Percentiles rank a stretch among this genome's conserved stretches.
Conservation (phyloP, 805 yeast genomes). For the Schwanniomyces sp. region DNA sequence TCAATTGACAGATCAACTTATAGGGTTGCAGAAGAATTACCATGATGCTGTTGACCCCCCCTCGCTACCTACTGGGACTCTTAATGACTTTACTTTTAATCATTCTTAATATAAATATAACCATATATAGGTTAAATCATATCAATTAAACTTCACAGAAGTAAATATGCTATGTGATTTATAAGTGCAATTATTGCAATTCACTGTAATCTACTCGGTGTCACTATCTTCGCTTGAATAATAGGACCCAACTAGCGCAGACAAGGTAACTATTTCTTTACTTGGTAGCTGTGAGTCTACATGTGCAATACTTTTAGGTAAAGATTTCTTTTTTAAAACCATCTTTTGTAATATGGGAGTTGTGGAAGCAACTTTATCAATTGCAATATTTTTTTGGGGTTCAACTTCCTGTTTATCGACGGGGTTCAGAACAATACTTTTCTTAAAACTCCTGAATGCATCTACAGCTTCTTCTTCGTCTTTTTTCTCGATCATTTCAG, state of each 20-base stretch:
- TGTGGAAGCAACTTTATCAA: not conserved
- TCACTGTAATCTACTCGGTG: not conserved
- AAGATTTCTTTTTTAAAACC: not conserved
- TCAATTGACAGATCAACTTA: constrained; percentile 25
- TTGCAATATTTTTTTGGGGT: not conserved
- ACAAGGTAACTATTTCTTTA: not conserved
- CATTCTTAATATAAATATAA: constrained; percentile 1
- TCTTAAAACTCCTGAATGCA: constrained; percentile 15
- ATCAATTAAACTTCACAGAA: not conserved
- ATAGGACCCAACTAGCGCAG: not conserved
- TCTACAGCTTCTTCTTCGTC: constrained; percentile 15
- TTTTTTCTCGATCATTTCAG: constrained; percentile 7
- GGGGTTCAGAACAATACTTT: not conserved
- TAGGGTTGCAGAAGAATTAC: constrained; percentile 27
- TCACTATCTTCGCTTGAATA: not conserved
- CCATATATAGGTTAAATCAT: not conserved
- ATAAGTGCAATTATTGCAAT: no score
- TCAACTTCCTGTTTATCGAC: not conserved
- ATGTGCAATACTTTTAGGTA: not conserved
- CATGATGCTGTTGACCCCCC: constrained; percentile 37
- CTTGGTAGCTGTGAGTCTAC: not conserved
- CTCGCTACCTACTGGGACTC: constrained; percentile 26
- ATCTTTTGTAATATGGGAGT: not conserved
- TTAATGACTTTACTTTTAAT: constrained; percentile 30
- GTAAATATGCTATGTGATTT: no score